Evolutionary conservation across 345 rosid species (phyloP), one percentile per base, ranked within the genome.

Genomic region (Bretschneidera sinensis): DNA sequence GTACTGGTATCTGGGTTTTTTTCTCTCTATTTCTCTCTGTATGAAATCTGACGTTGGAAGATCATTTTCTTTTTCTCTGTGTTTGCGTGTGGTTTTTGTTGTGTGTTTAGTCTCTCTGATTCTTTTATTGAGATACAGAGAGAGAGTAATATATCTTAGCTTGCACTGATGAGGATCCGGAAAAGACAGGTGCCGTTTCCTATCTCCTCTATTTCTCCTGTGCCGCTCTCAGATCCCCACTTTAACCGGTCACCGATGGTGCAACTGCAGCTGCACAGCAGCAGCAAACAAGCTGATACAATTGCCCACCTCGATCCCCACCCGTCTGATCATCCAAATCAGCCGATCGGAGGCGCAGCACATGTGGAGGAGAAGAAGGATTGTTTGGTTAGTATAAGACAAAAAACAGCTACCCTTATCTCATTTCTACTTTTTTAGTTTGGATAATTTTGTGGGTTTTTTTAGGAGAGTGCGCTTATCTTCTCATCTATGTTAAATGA

Each of bases 121-220:
- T 45, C 8, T 19, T 10, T 56, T n/a, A 1, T 22, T 34, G 22
- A n/a, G 25, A 10, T 15, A 13, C 5, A 5, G 34, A 21, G 21
- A 31, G 51, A 61, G 57, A 63, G 61, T 51, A 35, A 52, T 63
- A 22, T 8, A 62, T 9, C 55, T 48, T 45, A 45, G 35, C 19
- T 62, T 66, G 62, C 65, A 64, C 65, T 71, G 66, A 94, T 94
- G 99, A 94, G 99, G 84, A 94, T 94, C 88, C 83, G 99, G 63
- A 88, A 90, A 63, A 82, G 97, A 69, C 80, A 76, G 72, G 83
- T 68, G 17, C 95, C 86, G 28, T 78, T 87, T 21, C 87, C 98
- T 33, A 80, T 89, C 19, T 84, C 97, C 2, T 81, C 92, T 50
- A 81, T 86, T 10, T 83, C 89, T 24, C 98, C 95, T 24, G 74